Conservation (phyloP, 2,329 filamentous ascomycete species). For the Paraconiothyrium brasiliense region DNA sequence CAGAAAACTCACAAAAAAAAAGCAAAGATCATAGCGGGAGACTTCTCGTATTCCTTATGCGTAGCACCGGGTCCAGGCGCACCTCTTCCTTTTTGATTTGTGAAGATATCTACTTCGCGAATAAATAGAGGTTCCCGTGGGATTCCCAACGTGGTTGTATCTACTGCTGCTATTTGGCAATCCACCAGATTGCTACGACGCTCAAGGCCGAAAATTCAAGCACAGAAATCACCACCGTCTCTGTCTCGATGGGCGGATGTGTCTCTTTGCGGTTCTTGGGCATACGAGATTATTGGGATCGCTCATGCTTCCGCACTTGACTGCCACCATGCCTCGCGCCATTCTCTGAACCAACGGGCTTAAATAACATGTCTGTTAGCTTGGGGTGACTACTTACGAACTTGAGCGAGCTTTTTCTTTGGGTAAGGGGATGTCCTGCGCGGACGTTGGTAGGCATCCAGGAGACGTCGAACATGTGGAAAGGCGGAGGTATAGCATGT, state of each 20-base stretch:
- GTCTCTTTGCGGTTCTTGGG: neutral
- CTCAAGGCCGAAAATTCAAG: neutral
- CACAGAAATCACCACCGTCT: neutral
- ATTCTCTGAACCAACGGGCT: neutral
- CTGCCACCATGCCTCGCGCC: neutral
- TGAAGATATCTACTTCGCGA: too few relatives aligned
- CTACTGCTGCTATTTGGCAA: neutral
- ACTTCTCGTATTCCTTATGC: too few relatives aligned
- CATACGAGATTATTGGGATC: neutral
- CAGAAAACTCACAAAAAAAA: neutral
- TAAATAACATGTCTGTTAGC: neutral
- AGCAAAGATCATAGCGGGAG: neutral
- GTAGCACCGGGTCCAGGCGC: too few relatives aligned
- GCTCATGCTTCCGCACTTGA: neutral
- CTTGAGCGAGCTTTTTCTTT: neutral
- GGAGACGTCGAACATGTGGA: too few relatives aligned
- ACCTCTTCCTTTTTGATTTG: too few relatives aligned
- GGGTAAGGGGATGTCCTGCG: too few relatives aligned
- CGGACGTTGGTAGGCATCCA: too few relatives aligned
- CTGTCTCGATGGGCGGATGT: neutral
- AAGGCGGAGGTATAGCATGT: too few relatives aligned
- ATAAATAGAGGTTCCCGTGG: too few relatives aligned
- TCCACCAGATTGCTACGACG: neutral
- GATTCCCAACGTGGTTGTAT: neutral
- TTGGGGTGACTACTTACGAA: neutral